A percentile compares a stretch with the other conserved stretches of the same genome.
These are phyloP conservation scores for Morella rubra DNA, from an alignment of 306 rosid genomes.

Conservation along the genomic window DNA sequence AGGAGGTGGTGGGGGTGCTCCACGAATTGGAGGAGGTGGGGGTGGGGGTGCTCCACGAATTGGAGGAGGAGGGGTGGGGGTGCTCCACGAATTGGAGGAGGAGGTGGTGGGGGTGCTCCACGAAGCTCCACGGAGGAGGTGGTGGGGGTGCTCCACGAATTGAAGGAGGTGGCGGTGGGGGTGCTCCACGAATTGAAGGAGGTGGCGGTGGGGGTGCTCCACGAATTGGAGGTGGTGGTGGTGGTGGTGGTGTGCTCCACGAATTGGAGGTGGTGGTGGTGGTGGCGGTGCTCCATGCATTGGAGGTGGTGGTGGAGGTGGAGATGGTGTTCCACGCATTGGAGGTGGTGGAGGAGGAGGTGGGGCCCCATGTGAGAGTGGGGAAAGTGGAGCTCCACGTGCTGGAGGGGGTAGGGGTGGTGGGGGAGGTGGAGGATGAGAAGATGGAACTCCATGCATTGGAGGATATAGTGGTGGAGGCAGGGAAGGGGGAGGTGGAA, in stretches of 20 bases:
- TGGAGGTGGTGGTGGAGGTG: slow-evolving; percentile 18
- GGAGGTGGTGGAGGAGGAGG: slow-evolving; percentile 17
- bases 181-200: slow-evolving; percentile 19
- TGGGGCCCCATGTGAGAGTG: slow-evolving; percentile 22
- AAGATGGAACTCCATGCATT: slow-evolving; percentile 33
- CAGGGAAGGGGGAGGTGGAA: slow-evolving; percentile 22
- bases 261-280: slow-evolving; percentile 9
- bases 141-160: slow-evolving; percentile 19
- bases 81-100: slow-evolving; percentile 17
- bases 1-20: slow-evolving; percentile 42
- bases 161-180: slow-evolving; percentile 42
- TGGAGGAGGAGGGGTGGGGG: slow-evolving; percentile 35
- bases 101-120: slow-evolving; percentile 28
- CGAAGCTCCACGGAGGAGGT: slow-evolving; percentile 15
- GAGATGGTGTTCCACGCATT: slow-evolving; percentile 17
- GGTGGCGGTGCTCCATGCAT: slow-evolving; percentile 32
- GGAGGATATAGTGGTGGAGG: slow-evolving; percentile 23
- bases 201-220: slow-evolving; percentile 33
- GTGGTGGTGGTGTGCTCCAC: slow-evolving; percentile 8
- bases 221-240: slow-evolving; percentile 19
- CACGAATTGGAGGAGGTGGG: slow-evolving; percentile 31
- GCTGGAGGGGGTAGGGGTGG: slow-evolving; percentile 40
- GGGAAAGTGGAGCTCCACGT: slow-evolving; percentile 38
- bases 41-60: slow-evolving; percentile 26
- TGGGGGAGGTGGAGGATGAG: slow-evolving; percentile 28